phyloP scores from a whole-genome alignment of 441 rosid genomes.

The Aleurites moluccanus region DNA sequence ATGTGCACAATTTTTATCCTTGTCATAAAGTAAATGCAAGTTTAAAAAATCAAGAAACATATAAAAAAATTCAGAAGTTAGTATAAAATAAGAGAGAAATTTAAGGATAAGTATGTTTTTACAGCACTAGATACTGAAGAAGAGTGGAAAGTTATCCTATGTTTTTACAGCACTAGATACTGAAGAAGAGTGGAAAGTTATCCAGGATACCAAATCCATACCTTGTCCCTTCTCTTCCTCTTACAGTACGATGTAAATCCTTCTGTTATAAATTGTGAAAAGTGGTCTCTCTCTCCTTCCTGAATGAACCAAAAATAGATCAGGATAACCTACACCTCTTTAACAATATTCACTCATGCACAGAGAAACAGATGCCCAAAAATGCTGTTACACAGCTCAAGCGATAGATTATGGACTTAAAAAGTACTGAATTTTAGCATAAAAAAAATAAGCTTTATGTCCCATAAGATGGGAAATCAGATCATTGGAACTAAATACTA shows the following conservation, averaged over 20 bases:
- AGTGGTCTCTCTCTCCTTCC: conserved; percentile 97
- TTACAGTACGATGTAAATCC: conserved; percentile 88
- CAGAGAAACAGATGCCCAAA: not conserved
- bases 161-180: not conserved
- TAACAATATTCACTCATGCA: not conserved
- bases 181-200: not conserved
- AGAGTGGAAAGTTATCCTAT: not conserved
- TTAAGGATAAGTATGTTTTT: not conserved
- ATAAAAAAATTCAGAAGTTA: not conserved
- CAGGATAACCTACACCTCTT: no score
- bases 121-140: not conserved
- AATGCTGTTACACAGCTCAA: not conserved
- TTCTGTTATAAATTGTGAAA: conserved; percentile 94
- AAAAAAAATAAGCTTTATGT: not conserved
- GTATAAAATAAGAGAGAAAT: not conserved
- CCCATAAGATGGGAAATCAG: not conserved
- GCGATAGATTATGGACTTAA: not conserved
- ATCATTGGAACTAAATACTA: no score
- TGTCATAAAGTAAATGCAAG: not conserved
- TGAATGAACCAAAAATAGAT: conserved; percentile 32
- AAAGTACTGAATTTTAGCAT: not conserved
- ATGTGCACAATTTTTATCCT: not conserved
- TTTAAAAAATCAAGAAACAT: not conserved
- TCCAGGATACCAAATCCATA: conserved; percentile 24
- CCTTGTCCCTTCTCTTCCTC: conserved; percentile 99